Conservation (phyloP, 148 eudicot genomes). For the Nepenthes mirabilis region DNA sequence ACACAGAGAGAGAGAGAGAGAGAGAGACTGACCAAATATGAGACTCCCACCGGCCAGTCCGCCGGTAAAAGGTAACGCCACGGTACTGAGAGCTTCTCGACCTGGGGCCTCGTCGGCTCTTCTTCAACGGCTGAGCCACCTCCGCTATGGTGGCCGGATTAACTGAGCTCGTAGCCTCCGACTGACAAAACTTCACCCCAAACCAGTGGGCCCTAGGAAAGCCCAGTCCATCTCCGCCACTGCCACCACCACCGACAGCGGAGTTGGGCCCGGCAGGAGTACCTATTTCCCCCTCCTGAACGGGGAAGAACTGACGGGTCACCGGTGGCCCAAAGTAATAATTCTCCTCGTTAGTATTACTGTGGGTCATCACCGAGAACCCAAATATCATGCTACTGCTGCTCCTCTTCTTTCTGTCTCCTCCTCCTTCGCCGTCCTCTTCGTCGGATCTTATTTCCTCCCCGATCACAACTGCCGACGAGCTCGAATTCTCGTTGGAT, state of each 20-base stretch:
- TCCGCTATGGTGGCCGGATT: not conserved
- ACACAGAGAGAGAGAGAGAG: not conserved
- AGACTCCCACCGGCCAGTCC: constrained; percentile 99
- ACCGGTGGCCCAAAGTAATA: constrained; percentile 24
- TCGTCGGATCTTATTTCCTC: constrained; percentile 7
- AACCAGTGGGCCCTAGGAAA: constrained; percentile 79
- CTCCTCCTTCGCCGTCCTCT: constrained; percentile 7
- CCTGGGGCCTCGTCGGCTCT: constrained; percentile 90
- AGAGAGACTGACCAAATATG: constrained; percentile 53
- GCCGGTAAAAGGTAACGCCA: constrained; percentile 85
- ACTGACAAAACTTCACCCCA: constrained; percentile 52
- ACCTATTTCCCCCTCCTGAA: constrained; percentile 22
- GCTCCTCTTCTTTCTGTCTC: constrained; percentile 6
- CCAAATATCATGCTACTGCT: constrained; percentile 42
- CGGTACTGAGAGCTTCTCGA: constrained; percentile 90
- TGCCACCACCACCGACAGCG: constrained; percentile 3
- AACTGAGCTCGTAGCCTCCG: constrained; percentile 12
- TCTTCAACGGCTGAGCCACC: constrained; percentile 43
- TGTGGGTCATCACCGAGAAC: constrained; percentile 27
- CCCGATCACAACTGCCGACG: constrained; percentile 37
- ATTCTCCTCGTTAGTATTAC: not conserved
- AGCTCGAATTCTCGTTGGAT: constrained; percentile 48
- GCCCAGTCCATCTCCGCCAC: not conserved
- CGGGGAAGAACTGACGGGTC: constrained; percentile 86
- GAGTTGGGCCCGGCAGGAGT: not conserved